Base-by-base conservation (phyloP, 2,329 filamentous ascomycete species). In the Ophiostoma angusticollis region DNA sequence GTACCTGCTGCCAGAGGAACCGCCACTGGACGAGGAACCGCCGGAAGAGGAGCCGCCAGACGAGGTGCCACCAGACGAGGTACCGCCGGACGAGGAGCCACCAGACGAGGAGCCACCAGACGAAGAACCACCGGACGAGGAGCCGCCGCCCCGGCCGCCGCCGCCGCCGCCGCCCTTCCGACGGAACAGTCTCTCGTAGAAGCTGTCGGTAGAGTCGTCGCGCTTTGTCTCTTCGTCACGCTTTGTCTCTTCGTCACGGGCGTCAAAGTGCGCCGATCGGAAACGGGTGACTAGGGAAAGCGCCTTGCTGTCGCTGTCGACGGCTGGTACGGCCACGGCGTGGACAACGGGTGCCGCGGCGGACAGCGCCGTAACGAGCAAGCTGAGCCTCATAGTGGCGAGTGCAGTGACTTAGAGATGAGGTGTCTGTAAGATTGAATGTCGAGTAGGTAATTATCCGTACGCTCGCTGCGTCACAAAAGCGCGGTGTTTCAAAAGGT, bases 111-210 rank as follows among this genome's bases (percentile, higher is more conserved):
- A n/a, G n/a, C n/a, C n/a, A n/a, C n/a, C n/a, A n/a, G n/a, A n/a
- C n/a, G 14, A 37, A 24, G 31, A 30, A 5, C 25, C 25, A 12
- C 39, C 27, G 17, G 4, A 42, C 28, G n/a, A 4, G 18, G 28
- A 17, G 11, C 42, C 37, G 24, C 40, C 32, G 29, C 43, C 32
- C 8, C 45, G 22, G 9, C 44, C 35, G 9, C 45, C 37, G 13
- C 55, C 57, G 14, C 70, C 70, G 6, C 73, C 74, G 34, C 74
- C 74, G 25, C 74, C 74, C 49, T 71, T 71, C 46, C 74, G 65
- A 61, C 74, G 77, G 60, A 64, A 75, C 17, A 78, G 55, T 23
- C 38, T 40, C 35, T 44, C 42, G 24, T 39, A 17, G 27, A 46
- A 17, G 6, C 33, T 14, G 5, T 42, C 36, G 46, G 49, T 31